A percentile compares a stretch with the other conserved stretches of the same genome.
phyloP scores from a whole-genome alignment of 257 asterid species.

The Fraxinus pennsylvanica region DNA sequence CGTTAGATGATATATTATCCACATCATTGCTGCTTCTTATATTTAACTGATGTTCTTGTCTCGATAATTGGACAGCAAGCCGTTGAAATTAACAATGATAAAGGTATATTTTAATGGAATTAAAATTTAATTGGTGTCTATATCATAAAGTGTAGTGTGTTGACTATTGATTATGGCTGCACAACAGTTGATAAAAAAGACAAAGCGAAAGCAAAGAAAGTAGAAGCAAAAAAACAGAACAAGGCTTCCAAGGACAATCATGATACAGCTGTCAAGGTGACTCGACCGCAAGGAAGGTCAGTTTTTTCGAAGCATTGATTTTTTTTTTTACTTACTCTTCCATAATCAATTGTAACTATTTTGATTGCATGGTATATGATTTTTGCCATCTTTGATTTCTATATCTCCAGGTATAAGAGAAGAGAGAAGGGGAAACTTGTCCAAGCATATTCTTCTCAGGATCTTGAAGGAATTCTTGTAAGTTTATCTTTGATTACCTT shows the following conservation, averaged over 20 bases:
- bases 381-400: slow-evolving; percentile 8
- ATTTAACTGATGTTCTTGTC: slow-evolving; percentile 5
- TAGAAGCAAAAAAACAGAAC: slow-evolving; percentile 28
- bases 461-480: slow-evolving; percentile 96
- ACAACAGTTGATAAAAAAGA: slow-evolving; percentile 43
- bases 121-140: slow-evolving; percentile 13
- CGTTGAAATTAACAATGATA: slow-evolving; percentile 46
- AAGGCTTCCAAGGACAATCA: slow-evolving; percentile 31
- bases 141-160: slow-evolving; percentile 12
- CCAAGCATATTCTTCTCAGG: slow-evolving; percentile 68
- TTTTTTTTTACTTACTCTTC: slow-evolving; percentile 1
- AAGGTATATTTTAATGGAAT: slow-evolving; percentile 44
- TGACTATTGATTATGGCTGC: slow-evolving; percentile 22
- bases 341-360: neutral
- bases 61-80: slow-evolving; percentile 59
- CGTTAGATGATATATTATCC: neutral
- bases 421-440: slow-evolving; percentile 92
- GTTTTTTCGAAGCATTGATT: slow-evolving; percentile 2
- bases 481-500: slow-evolving; percentile 29
- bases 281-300: slow-evolving; percentile 97
- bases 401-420: slow-evolving; percentile 64
- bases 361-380: neutral
- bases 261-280: slow-evolving; percentile 52
- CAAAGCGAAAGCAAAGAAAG: slow-evolving; percentile 25
- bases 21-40: neutral